Evolutionary conservation across 768 basidiomycete species (phyloP).

Genomic region (Serendipita sp.): DNA sequence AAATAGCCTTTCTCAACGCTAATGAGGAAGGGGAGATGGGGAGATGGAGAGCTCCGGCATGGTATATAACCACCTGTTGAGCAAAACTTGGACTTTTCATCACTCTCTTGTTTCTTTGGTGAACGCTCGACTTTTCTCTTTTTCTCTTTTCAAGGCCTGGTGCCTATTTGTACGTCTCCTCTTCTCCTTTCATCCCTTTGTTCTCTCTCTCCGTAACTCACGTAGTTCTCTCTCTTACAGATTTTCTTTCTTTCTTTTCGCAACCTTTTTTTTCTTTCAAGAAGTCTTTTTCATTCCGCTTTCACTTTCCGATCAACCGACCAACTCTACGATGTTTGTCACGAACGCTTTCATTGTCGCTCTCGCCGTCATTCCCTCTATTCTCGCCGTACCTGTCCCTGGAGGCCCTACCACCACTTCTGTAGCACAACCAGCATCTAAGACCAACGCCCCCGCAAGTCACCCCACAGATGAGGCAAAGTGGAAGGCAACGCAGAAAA

Average conservation of each 20-base stretch:
- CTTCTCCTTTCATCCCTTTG: neutral
- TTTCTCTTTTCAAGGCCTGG: too few species aligned
- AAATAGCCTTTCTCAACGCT: too few species aligned
- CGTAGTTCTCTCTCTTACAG: neutral
- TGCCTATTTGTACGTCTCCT: neutral
- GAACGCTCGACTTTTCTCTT: too few species aligned
- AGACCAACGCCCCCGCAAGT: neutral
- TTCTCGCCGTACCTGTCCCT: neutral
- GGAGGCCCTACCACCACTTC: neutral
- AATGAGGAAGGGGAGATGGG: too few species aligned
- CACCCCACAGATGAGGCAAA: too few species aligned
- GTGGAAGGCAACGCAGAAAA: too few species aligned
- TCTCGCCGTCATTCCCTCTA: conserved; percentile 1
- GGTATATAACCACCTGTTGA: too few species aligned
- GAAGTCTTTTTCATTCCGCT: neutral
- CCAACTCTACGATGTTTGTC: neutral
- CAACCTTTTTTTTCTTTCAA: neutral
- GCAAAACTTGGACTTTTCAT: too few species aligned
- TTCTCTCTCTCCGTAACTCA: neutral
- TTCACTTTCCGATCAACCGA: neutral
- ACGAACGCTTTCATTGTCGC: conserved; percentile 6
- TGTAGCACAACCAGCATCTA: neutral
- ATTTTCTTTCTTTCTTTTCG: neutral
- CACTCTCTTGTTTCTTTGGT: too few species aligned
- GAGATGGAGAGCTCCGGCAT: too few species aligned